Base-by-base conservation (phyloP, 1,284 basidiomycete species). In the Gomphus bonarii region DNA sequence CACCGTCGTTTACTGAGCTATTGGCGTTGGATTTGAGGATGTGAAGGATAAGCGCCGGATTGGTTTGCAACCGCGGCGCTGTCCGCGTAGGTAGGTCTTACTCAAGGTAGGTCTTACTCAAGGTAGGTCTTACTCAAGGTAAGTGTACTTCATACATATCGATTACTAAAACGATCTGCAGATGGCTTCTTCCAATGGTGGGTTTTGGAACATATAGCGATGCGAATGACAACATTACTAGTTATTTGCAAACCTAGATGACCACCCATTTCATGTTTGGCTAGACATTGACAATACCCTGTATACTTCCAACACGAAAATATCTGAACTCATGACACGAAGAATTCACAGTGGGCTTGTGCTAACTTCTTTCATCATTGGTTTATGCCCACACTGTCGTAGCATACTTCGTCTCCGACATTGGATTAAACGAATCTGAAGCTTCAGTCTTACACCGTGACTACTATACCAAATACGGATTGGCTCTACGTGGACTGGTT, bases 251-350 rank as follows among this genome's bases (percentile, higher is more conserved):
- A 69, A 69, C 70, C 66, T 54, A 67, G 81, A 84, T 73, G 77
- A 82, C 58, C 75, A 25, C 12, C 46, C 81, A 20, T 67, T 67
- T 59, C 72, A 90, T 50, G 74, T 89, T 38, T 91, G 85, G 80
- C 81, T 93, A 59, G 91, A 93, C 67, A 90, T 93, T 61, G 91
- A 93, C 70, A 91, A 92, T 65, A 91, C 90, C 1, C 75, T 91
- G 14, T 92, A 92, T 69, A 87, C 86, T 16, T 79, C 85, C 1
- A 85, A 78, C 65, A 75, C 81, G 11, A 81, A 77, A 66, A 90
- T 94, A 57, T 84, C 85, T 6, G 80, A 88, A 20, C 65, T 72
- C n/a, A 92, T 94, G 90, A 82, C 82, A 16, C 70, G 84, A 61
- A 80, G 82, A 50, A 93, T 93, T 55, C 87, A 90, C 63, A 78